Evolutionary conservation across 305 asterid genomes (phyloP), one percentile per base, ranked within the genome.

Genomic region (Solanum chacoense): DNA sequence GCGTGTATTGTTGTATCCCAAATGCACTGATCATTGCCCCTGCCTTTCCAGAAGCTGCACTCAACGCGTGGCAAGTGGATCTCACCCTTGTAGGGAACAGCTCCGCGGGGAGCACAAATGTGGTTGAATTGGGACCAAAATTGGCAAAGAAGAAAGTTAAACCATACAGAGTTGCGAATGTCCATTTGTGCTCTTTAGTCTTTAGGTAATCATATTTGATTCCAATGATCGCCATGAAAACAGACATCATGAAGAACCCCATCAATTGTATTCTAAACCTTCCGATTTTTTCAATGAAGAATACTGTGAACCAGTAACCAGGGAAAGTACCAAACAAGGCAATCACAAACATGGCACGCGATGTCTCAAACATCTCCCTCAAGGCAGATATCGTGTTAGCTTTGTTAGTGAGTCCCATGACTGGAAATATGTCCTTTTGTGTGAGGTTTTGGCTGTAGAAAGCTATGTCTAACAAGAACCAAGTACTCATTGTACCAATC

Each of bases 211-310:
- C 92, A 29, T 94, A 93, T 87, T 63, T 88, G 31, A 87, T 2
- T 3, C 95, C 95, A 22, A 93, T 92, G 16, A 93, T 89, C 24
- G 93, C 80, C 97, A 94, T 94, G 91, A 93, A 94, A 78, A 94
- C 2, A 3, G 95, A 92, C 97, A 94, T 94, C 97, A 94, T 93
- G 77, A 93, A 90, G 91, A 94, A 94, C 3, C 97, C 97, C 67
- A 92, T 78, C 18, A 93, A 88, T 85, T 94, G 96, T 89, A 94
- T 94, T 84, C 89, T 75, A 88, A 88, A 94, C 28, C 95, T 91
- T 18, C 96, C 95, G 3, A 94, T 91, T 40, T 90, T 92, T 36
- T 94, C 96, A 6, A 94, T 94, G 93, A 94, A 92, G 5, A 91
- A 90, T 2, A 94, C 96, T 0, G 95, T 94, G 92, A 93, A 92